These are phyloP conservation scores for Gossypium lobatum DNA, from an alignment of 441 rosid species.

Conservation along the genomic window DNA sequence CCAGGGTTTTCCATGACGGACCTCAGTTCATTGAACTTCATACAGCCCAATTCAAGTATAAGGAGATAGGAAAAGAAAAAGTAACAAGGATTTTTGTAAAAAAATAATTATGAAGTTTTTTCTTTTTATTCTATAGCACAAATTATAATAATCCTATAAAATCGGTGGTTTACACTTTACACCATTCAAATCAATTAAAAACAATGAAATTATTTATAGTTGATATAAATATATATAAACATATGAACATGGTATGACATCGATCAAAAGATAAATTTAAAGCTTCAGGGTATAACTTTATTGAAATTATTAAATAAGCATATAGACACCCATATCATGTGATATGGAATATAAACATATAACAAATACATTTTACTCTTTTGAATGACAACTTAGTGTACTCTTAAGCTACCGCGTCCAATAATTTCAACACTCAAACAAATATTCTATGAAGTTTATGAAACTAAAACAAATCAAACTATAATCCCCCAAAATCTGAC, in stretches of 20 bases:
- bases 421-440: slow-evolving; percentile 5
- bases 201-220: too few relatives aligned
- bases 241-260: too few relatives aligned
- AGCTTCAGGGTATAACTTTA: slow-evolving; percentile 4
- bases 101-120: too few relatives aligned
- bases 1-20: background rate
- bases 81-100: too few relatives aligned
- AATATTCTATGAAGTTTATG: slow-evolving; percentile 5
- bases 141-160: too few relatives aligned
- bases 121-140: too few relatives aligned
- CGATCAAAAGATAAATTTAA: too few relatives aligned
- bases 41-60: background rate
- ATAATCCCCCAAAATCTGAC: background rate
- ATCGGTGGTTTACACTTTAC: too few relatives aligned
- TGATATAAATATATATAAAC: too few relatives aligned
- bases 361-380: slow-evolving; percentile 9
- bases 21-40: background rate
- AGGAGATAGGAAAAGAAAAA: background rate
- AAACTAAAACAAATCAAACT: slow-evolving; percentile 16
- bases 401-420: background rate
- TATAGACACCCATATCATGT: slow-evolving; percentile 16
- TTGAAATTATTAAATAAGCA: slow-evolving; percentile 13
- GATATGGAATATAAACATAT: slow-evolving; percentile 23
- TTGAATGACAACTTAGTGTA: background rate
- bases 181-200: too few relatives aligned